Percentiles rank a stretch among this genome's conserved stretches.
Conservation (phyloP, 1,284 basidiomycete genomes). For the Ceratobasidium sp. region DNA sequence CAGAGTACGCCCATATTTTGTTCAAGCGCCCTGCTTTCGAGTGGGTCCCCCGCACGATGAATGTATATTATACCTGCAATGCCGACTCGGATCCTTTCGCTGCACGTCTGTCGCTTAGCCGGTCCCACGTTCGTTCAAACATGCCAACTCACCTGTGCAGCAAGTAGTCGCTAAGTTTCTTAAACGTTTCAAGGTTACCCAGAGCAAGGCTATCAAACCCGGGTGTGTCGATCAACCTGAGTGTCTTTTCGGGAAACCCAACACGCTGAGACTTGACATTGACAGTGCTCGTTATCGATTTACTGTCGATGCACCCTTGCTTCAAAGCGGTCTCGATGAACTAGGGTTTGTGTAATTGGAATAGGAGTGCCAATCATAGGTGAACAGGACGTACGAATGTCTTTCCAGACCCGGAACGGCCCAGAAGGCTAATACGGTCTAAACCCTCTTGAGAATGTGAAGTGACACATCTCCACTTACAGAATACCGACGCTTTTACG, state of each 20-base stretch:
- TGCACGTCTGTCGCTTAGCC: background rate
- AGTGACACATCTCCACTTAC: background rate
- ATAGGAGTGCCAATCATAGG: background rate
- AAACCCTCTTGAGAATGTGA: background rate
- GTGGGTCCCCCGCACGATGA: constrained; percentile 22
- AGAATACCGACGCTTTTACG: background rate
- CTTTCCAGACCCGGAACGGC: constrained; percentile 34
- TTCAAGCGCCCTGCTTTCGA: constrained; percentile 20
- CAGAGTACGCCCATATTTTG: constrained; percentile 24
- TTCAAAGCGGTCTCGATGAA: background rate
- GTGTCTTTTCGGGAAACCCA: background rate
- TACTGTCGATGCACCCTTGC: background rate
- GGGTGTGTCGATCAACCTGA: constrained; percentile 26
- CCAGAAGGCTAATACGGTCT: constrained; percentile 3
- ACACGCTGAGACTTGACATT: background rate
- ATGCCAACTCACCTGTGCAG: constrained; percentile 10
- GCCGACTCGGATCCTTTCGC: background rate
- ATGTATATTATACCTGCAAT: constrained; percentile 22
- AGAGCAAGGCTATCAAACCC: constrained; percentile 24
- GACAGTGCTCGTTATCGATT: background rate
- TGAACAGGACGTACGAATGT: background rate
- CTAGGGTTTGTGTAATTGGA: background rate
- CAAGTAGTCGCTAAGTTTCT: constrained; percentile 2
- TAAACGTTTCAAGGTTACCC: constrained; percentile 7
- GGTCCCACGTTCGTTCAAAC: background rate